Evolutionary conservation across 805 yeast species (phyloP), one percentile per base, ranked within the genome.

Genomic region (Starmerella asiatica): DNA sequence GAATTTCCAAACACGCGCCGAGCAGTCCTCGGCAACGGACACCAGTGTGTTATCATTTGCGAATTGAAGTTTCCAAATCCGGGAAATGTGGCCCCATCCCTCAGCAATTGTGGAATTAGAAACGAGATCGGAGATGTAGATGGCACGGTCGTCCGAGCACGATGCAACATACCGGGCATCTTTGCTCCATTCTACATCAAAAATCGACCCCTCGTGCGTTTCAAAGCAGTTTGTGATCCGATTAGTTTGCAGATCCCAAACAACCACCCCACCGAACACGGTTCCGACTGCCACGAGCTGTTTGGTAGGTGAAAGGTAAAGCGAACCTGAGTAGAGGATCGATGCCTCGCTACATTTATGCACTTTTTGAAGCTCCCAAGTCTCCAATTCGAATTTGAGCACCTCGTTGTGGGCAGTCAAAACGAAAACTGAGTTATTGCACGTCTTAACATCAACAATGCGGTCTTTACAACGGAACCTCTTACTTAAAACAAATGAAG

Each of bases 11-110:
- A 77, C 56, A 46, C 95, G 69, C 9, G 81, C 71, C 0, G 94
- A 77, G 50, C 86, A 73, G 58, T 91, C 98, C 57, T 91, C 98
- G 5, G 93, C 76, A 20, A 76, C 74, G 57, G 93, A 75, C 14
- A 83, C 62, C 1, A 76, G 50, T 4, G 61, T 57, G 4, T 48
- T 54, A 15, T 57, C 49, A 5, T 61, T 60, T 42, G 63, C 70
- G 54, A 83, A 82, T 36, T 66, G 67, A 33, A 88, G 62, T 32
- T 71, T 70, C 98, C 98, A 91, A 30, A 91, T 86, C 55, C 98
- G 71, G 0, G 97, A 88, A 1, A 80, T 77, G 56, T 91, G 98
- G 12, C 97, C 98, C 96, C 96, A 91, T 0, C 94, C 96, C 21
- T 76, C 71, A 1, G 88, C 79, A 29, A 80, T 49, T 26, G 75